A percentile compares a stretch with the other conserved stretches of the same genome.
These are phyloP conservation scores for Pistacia atlantica DNA, from an alignment of 345 rosid genomes.

Conservation along the genomic window DNA sequence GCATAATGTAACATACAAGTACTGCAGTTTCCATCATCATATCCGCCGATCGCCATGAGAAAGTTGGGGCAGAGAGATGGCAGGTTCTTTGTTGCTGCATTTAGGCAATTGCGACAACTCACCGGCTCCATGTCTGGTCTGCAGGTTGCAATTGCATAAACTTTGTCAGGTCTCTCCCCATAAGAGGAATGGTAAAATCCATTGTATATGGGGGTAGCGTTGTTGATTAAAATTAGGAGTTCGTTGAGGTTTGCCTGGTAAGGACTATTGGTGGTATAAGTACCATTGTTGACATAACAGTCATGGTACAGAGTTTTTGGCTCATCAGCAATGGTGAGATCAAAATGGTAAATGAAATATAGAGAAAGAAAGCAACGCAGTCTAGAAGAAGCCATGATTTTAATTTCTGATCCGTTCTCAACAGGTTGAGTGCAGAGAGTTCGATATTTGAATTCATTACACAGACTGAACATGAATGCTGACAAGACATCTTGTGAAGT, in stretches of 20 bases:
- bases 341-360: neutral
- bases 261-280: neutral
- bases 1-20: constrained; percentile 14
- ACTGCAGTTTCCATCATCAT: neutral
- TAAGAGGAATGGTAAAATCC: constrained; percentile 19
- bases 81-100: neutral
- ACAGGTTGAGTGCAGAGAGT: neutral
- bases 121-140: constrained; percentile 19
- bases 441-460: neutral
- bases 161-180: neutral
- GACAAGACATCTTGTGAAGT: too few relatives aligned
- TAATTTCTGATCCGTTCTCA: neutral
- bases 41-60: neutral
- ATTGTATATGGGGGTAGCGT: neutral
- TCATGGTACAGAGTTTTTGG: neutral
- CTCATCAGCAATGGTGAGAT: constrained; percentile 4
- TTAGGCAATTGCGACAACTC: constrained; percentile 9
- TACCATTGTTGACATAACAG: neutral
- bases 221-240: constrained; percentile 6
- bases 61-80: neutral
- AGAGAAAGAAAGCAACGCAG: constrained; percentile 1
- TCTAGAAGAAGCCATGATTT: constrained; percentile 10
- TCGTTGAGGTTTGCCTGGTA: constrained; percentile 11
- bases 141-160: constrained; percentile 11
- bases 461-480: too few relatives aligned